Evolutionary conservation across 352 stramenopile species (phyloP).

Genomic region (Phytophthora agathidicida): DNA sequence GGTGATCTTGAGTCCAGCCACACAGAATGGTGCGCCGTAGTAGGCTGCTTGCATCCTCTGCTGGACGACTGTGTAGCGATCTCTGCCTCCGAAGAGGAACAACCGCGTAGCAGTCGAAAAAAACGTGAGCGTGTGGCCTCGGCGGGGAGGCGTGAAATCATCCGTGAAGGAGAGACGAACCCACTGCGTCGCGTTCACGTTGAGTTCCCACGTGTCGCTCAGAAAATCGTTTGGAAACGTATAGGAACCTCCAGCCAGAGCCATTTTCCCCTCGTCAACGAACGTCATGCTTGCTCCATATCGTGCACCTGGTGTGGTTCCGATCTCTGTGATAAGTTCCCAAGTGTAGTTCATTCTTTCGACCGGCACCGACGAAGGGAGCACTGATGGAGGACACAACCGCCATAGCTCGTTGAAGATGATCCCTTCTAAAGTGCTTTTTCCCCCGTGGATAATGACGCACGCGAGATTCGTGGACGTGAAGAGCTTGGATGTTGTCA

Average conservation of each 20-base stretch:
- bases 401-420: slow-evolving; percentile 82
- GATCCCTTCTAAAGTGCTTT: slow-evolving; percentile 37
- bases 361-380: slow-evolving; percentile 13
- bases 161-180: slow-evolving; percentile 51
- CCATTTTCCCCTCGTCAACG: slow-evolving; percentile 65
- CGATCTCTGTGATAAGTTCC: slow-evolving; percentile 57
- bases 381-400: slow-evolving; percentile 43
- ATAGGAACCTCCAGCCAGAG: slow-evolving; percentile 67
- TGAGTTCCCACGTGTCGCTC: slow-evolving; percentile 73
- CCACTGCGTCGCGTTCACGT: slow-evolving; percentile 74
- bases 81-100: slow-evolving; percentile 67
- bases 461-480: slow-evolving; percentile 37
- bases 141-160: slow-evolving; percentile 57
- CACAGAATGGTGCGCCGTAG: slow-evolving; percentile 62
- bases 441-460: slow-evolving; percentile 65
- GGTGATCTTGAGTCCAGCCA: slow-evolving; percentile 53
- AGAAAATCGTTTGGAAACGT: slow-evolving; percentile 82
- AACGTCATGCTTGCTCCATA: slow-evolving; percentile 62
- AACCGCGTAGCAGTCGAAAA: slow-evolving; percentile 35
- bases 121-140: slow-evolving; percentile 61
- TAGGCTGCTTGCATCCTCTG: slow-evolving; percentile 55
- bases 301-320: slow-evolving; percentile 55
- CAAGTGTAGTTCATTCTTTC: slow-evolving; percentile 59
- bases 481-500: slow-evolving; percentile 45
- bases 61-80: slow-evolving; percentile 65